Evolutionary conservation across 352 stramenopile species (phyloP).

Genomic region (Pythium vanterpoolii): DNA sequence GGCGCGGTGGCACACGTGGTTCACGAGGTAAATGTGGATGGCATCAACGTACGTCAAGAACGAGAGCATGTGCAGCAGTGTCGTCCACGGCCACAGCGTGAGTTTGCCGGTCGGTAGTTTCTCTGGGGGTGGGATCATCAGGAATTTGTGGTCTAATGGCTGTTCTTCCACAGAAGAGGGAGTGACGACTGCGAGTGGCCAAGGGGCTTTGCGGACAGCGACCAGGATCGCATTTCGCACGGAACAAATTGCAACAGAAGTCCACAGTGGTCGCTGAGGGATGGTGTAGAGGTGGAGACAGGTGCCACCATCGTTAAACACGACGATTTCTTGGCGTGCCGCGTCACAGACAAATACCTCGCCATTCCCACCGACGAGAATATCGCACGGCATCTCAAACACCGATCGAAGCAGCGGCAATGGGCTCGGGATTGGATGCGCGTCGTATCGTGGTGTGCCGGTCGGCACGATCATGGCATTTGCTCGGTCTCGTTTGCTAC

Average conservation of each 20-base stretch:
- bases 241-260: conserved; percentile 21
- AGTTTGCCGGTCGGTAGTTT: conserved; percentile 30
- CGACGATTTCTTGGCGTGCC: conserved; percentile 27
- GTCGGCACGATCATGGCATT: no score
- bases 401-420: conserved; percentile 17
- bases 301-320: conserved; percentile 39
- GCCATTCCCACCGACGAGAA: conserved; percentile 25
- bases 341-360: conserved; percentile 48
- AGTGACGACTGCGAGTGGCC: neutral
- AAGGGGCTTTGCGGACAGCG: neutral
- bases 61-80: conserved; percentile 23
- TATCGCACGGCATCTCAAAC: conserved; percentile 30
- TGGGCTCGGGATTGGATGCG: conserved; percentile 12
- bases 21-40: conserved; percentile 35
- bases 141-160: conserved; percentile 13
- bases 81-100: conserved; percentile 22
- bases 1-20: conserved; percentile 33
- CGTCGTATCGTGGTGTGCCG: conserved; percentile 14
- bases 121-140: conserved; percentile 25
- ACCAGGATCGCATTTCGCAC: conserved; percentile 18
- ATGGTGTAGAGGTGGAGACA: conserved; percentile 36
- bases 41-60: conserved; percentile 56
- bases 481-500: conserved; percentile 24
- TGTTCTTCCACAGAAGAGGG: neutral
- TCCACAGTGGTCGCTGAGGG: conserved; percentile 20